Conservation (phyloP, 169 alveolate species). For the Cryptosporidium sp. region DNA sequence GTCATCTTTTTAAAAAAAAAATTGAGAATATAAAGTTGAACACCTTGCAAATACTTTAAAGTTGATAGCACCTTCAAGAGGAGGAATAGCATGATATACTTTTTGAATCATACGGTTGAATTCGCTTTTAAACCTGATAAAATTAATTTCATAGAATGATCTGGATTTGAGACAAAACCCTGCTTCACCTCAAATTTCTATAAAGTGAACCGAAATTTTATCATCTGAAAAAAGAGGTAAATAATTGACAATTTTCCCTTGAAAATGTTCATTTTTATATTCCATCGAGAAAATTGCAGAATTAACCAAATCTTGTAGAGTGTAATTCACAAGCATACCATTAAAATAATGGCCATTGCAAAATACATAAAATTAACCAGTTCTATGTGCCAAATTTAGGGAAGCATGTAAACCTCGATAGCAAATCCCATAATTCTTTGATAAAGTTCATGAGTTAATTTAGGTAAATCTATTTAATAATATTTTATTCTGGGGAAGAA, state of each 20-base stretch:
- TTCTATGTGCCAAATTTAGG: conserved; percentile 24
- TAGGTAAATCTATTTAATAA: background rate
- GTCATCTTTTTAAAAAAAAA: background rate
- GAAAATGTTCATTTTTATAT: conserved; percentile 7
- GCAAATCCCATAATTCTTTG: conserved; percentile 61
- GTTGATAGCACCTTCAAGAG: background rate
- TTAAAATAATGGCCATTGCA: background rate
- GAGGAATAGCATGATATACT: background rate
- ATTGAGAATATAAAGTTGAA: conserved; percentile 22
- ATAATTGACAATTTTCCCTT: background rate
- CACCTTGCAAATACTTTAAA: conserved; percentile 1
- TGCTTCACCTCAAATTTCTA: conserved; percentile 2
- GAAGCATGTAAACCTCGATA: conserved; percentile 20
- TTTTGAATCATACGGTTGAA: background rate
- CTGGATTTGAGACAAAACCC: background rate
- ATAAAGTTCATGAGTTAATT: conserved; percentile 23
- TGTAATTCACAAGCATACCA: conserved; percentile 14
- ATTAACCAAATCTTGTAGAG: conserved; percentile 7
- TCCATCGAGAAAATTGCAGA: conserved; percentile 31
- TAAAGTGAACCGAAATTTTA: background rate
- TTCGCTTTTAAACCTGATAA: background rate
- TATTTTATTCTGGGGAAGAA: conserved; percentile 4
- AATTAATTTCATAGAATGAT: background rate
- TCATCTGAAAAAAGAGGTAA: background rate
- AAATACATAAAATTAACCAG: conserved; percentile 3